phyloP scores from a whole-genome alignment of 441 rosid genomes.

The Mallotus repandus region DNA sequence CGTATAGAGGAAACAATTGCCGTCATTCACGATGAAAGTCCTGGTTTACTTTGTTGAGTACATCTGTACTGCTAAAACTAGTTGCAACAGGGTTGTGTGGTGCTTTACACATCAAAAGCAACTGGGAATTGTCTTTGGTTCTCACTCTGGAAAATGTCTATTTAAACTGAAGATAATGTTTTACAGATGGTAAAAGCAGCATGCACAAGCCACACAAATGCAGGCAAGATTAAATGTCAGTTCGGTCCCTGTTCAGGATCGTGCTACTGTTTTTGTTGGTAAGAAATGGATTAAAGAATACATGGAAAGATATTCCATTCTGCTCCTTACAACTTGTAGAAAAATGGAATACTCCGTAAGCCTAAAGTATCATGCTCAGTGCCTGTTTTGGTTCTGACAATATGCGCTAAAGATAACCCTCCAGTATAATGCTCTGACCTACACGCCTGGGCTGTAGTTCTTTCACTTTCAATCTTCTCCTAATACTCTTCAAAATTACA shows the following conservation, averaged over 20 bases:
- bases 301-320: neutral
- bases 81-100: neutral
- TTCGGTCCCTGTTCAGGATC: neutral
- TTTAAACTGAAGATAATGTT: neutral
- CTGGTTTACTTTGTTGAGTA: neutral
- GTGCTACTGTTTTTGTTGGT: neutral
- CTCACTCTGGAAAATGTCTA: neutral
- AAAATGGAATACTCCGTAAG: neutral
- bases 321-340: neutral
- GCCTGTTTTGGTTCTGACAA: slow-evolving; percentile 19
- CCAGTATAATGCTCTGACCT: slow-evolving; percentile 51
- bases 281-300: neutral
- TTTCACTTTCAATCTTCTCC: slow-evolving; percentile 39
- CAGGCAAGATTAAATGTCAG: neutral
- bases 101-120: neutral
- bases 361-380: neutral
- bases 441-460: slow-evolving; percentile 45
- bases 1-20: neutral
- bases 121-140: neutral
- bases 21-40: neutral
- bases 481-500: slow-evolving; percentile 32
- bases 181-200: neutral
- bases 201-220: neutral
- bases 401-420: slow-evolving; percentile 48
- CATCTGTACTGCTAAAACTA: neutral